phyloP scores from a whole-genome alignment of 2,329 filamentous ascomycete species.

The Knoxdaviesia proteae region DNA sequence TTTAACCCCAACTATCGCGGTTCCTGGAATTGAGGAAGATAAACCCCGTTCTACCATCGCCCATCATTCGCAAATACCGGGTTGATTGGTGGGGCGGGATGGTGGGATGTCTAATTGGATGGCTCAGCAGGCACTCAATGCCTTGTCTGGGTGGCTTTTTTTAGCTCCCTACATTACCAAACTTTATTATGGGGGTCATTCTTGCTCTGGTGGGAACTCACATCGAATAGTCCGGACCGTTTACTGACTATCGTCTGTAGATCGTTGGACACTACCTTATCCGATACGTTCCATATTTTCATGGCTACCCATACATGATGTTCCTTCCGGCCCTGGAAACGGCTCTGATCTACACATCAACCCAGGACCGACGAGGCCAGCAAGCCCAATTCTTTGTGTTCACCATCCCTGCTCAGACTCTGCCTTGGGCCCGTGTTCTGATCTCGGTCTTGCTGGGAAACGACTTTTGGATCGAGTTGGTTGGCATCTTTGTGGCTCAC shows the following conservation, averaged over 20 bases:
- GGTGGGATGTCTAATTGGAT: slow-evolving; percentile 58
- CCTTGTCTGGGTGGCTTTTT: slow-evolving; percentile 34
- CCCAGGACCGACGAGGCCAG: slow-evolving; percentile 63
- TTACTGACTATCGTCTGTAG: no score
- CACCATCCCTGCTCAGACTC: slow-evolving; percentile 59
- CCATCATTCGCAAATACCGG: slow-evolving; percentile 49
- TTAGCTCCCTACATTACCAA: slow-evolving; percentile 37
- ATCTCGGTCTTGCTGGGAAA: slow-evolving; percentile 19
- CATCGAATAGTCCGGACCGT: no score
- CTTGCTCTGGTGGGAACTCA: no score
- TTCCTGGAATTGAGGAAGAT: slow-evolving; percentile 74
- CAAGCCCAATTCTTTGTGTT: slow-evolving; percentile 66
- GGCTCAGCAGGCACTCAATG: slow-evolving; percentile 39
- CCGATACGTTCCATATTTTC: slow-evolving; percentile 4
- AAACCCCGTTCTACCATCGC: slow-evolving; percentile 41
- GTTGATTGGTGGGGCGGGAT: slow-evolving; percentile 46
- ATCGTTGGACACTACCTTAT: no score
- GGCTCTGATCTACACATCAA: slow-evolving; percentile 64
- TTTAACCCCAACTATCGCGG: slow-evolving; percentile 47
- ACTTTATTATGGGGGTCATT: no score
- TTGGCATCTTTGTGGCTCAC: slow-evolving; percentile 70
- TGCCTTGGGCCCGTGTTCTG: slow-evolving; percentile 63
- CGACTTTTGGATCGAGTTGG: no score
- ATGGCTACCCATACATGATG: slow-evolving; percentile 10
- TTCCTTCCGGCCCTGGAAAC: slow-evolving; percentile 50